These are phyloP conservation scores for Scutellaria barbata DNA, from an alignment of 257 asterid species.

Conservation along the genomic window DNA sequence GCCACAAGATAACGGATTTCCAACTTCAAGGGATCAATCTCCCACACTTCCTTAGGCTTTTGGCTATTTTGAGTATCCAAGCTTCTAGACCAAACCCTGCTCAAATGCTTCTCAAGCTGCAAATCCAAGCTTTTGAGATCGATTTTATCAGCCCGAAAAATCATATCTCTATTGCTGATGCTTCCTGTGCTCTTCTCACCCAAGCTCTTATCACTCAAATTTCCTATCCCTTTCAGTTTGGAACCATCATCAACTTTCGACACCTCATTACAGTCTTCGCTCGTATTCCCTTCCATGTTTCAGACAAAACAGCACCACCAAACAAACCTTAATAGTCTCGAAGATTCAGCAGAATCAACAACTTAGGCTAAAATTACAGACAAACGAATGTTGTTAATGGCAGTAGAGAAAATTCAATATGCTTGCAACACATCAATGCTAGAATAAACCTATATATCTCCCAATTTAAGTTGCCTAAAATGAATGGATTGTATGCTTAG, in stretches of 20 bases:
- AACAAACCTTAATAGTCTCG: conserved; percentile 15
- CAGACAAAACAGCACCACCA: conserved; percentile 16
- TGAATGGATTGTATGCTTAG: background rate
- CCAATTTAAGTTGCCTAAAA: no score
- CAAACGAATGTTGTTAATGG: background rate
- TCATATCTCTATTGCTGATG: conserved; percentile 63
- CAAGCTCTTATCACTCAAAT: conserved; percentile 39
- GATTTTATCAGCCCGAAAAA: conserved; percentile 76
- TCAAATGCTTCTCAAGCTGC: conserved; percentile 81
- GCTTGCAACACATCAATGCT: background rate
- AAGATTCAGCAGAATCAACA: conserved; percentile 34
- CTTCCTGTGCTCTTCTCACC: conserved; percentile 40
- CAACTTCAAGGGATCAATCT: conserved; percentile 69
- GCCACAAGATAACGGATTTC: conserved; percentile 74
- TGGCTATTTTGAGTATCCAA: conserved; percentile 44
- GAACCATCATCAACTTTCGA: conserved; percentile 31
- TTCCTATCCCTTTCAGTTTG: conserved; percentile 50
- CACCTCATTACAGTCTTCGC: conserved; percentile 39
- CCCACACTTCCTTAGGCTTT: conserved; percentile 76
- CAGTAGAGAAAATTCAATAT: background rate
- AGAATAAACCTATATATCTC: conserved; percentile 6
- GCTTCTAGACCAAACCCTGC: conserved; percentile 67
- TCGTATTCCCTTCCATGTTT: conserved; percentile 54
- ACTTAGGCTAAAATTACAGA: background rate
- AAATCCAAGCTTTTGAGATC: conserved; percentile 79